Conservation (phyloP, 2,329 filamentous ascomycete species). For the Aspergillus awamori region DNA sequence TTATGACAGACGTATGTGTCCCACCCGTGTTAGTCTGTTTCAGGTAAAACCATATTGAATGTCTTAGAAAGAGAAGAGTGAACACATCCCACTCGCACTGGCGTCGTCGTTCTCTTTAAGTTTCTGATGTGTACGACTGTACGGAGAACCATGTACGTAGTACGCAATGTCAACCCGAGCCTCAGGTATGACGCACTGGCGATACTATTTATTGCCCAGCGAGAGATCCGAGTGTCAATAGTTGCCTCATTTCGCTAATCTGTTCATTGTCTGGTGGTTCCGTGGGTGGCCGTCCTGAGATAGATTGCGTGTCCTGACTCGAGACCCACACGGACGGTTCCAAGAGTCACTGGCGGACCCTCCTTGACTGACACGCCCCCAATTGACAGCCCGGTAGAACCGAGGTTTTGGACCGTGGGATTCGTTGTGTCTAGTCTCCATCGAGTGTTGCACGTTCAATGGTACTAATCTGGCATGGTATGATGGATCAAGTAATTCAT, state of each 20-base stretch:
- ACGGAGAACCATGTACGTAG: background rate
- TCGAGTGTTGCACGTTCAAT: background rate
- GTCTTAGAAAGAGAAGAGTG: background rate
- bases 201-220: constrained; percentile 3
- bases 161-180: background rate
- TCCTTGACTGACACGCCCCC: constrained; percentile 6
- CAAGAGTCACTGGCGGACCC: constrained; percentile 2
- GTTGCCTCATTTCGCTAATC: constrained; percentile 5
- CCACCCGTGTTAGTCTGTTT: background rate
- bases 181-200: constrained; percentile 2
- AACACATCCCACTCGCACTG: background rate
- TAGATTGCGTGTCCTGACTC: constrained; percentile 12
- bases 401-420: background rate
- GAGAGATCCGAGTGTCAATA: background rate
- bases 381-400: constrained; percentile 9
- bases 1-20: background rate
- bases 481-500: background rate
- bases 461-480: background rate
- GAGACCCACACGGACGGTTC: constrained; percentile 4
- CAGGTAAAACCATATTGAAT: background rate
- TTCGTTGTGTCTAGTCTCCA: background rate
- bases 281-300: constrained; percentile 1
- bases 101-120: background rate
- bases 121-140: constrained; percentile 1
- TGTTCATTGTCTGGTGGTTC: background rate